Base-by-base conservation (phyloP, 352 stramenopile genomes). In the Phytopythium aichiense region DNA sequence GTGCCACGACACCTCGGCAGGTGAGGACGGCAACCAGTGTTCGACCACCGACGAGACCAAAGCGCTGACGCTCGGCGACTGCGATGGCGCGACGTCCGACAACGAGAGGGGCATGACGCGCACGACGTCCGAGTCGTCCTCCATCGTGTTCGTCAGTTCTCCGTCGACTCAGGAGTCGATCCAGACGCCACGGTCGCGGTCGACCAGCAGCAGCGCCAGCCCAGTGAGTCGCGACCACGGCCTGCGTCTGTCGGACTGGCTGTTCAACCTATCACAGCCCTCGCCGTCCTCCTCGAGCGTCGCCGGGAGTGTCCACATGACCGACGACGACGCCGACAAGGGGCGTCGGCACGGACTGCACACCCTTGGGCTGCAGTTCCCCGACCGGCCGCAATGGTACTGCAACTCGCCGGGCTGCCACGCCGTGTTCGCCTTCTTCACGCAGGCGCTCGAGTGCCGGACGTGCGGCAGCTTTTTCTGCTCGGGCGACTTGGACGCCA, bases 351-450 rank as follows among this genome's bases (percentile, higher is more conserved):
- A 30, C 53, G 15, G 13, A 11, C 7, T 61, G 18, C 42, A n/a
- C 42, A 8, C 42, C 20, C 20, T 64, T 46, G 51, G 66, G 20
- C 66, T 88, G 0, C 66, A 80, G 53, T 89, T 92, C 37, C 78
- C 84, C 0, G 73, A 88, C 60, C 70, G 78, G 0, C 81, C 84
- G 16, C 65, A 72, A 57, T 92, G 84, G 84, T 92, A 90, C 55
- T 92, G 84, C 70, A 91, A 92, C 53, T 71, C 76, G 12, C 42
- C 53, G 1, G 58, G 73, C 4, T 92, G 84, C 58, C 81, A 91
- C 63, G 63, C 53, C 9, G 79, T 92, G 15, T 92, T 92, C 38
- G 68, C 72, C 7, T 77, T 92, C 62, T 91, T 91, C 56, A 74
- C 77, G 0, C 74, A 84, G 28, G 69, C 69, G 6, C 67, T 75